These are phyloP conservation scores for Crinitomyces ghanaensis DNA, from an alignment of 805 yeast species.

Conservation along the genomic window DNA sequence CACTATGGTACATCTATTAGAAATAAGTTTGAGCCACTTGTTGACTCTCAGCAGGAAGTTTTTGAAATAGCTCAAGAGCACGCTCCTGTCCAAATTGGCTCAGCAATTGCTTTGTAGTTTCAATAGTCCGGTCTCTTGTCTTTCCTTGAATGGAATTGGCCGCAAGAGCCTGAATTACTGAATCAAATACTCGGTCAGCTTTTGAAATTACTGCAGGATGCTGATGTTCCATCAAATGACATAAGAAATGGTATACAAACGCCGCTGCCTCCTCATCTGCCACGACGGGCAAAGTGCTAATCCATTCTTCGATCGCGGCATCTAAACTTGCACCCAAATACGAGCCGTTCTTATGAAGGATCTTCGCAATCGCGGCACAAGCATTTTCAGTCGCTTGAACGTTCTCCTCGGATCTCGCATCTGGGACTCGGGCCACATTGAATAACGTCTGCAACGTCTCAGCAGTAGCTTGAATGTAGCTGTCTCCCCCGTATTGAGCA, in stretches of 20 bases:
- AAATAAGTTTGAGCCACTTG: conserved; percentile 53
- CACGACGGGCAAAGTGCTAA: conserved; percentile 66
- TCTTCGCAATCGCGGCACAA: conserved; percentile 71
- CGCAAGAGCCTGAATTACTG: conserved; percentile 64
- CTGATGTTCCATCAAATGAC: conserved; percentile 55
- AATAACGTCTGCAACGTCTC: conserved; percentile 66
- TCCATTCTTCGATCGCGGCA: conserved; percentile 62
- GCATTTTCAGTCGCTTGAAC: conserved; percentile 80
- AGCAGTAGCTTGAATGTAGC: conserved; percentile 50
- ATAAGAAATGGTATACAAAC: conserved; percentile 63
- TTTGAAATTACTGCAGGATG: conserved; percentile 48
- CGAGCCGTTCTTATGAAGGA: conserved; percentile 52
- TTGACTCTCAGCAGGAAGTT: conserved; percentile 50
- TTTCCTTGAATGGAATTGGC: conserved; percentile 56
- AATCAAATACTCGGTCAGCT: conserved; percentile 50
- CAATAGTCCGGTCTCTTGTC: conserved; percentile 55
- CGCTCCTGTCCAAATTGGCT: conserved; percentile 56
- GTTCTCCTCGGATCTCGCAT: conserved; percentile 77
- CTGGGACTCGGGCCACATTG: conserved; percentile 62
- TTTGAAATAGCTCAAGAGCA: conserved; percentile 51
- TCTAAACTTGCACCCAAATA: conserved; percentile 46
- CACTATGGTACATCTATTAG: conserved; percentile 7
- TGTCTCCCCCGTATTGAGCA: conserved; percentile 66
- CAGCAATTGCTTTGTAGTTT: conserved; percentile 51
- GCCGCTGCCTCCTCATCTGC: conserved; percentile 86